Evolutionary conservation across 2,329 filamentous ascomycete genomes (phyloP).

Genomic region (Arthrinium phaeospermum): DNA sequence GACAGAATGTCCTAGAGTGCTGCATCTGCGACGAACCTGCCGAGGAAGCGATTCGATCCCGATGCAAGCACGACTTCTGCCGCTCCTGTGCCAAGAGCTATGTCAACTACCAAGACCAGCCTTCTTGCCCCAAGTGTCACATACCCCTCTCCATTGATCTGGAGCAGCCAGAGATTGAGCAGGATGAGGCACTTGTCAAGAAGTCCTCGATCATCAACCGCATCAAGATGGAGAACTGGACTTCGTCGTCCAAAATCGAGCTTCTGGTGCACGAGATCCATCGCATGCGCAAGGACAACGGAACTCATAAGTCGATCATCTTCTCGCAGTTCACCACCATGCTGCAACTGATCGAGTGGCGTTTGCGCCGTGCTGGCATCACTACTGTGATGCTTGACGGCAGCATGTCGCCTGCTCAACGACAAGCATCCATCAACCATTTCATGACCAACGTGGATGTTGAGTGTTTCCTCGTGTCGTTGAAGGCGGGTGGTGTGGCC

Average conservation of each 20-base stretch:
- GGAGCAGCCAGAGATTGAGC: slow-evolving; percentile 93
- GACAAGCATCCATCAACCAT: slow-evolving; percentile 91
- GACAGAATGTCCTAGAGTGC: slow-evolving; percentile 89
- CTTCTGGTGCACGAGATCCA: slow-evolving; percentile 93
- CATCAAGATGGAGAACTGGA: slow-evolving; percentile 99
- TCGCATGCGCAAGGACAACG: slow-evolving; percentile 87
- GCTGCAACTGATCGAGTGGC: slow-evolving; percentile 97
- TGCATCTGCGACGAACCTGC: slow-evolving; percentile 96
- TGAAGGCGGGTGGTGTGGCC: slow-evolving; percentile 95
- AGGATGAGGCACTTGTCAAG: slow-evolving; percentile 85
- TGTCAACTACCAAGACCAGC: slow-evolving; percentile 75
- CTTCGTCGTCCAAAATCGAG: slow-evolving; percentile 97
- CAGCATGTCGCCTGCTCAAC: slow-evolving; percentile 92
- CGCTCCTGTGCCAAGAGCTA: slow-evolving; percentile 81
- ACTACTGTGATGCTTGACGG: slow-evolving; percentile 98
- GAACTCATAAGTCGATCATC: slow-evolving; percentile 95
- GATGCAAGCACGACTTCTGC: slow-evolving; percentile 93
- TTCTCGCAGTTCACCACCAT: slow-evolving; percentile 98
- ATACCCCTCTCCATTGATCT: slow-evolving; percentile 89
- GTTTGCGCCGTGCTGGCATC: slow-evolving; percentile 92
- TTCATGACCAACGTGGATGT: slow-evolving; percentile 96
- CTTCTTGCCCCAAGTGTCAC: slow-evolving; percentile 89
- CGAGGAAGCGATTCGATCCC: slow-evolving; percentile 90
- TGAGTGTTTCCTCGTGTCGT: slow-evolving; percentile 93
- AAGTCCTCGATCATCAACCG: slow-evolving; percentile 98